These are phyloP conservation scores for Yarrowia sp. DNA, from an alignment of 805 yeast genomes.

Conservation along the genomic window DNA sequence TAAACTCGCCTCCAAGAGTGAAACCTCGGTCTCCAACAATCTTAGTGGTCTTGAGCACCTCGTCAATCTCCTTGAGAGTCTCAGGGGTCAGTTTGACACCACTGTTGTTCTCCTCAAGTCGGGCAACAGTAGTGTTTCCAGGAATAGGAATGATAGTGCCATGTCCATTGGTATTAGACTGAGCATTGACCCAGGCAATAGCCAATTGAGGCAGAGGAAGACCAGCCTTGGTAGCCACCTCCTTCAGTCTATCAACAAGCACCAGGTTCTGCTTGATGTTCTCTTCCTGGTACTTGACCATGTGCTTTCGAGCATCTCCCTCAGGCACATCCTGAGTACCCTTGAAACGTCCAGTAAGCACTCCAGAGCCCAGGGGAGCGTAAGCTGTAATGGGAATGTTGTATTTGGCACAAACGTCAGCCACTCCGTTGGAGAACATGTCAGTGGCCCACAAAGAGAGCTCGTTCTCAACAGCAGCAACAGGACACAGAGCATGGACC, in stretches of 20 bases:
- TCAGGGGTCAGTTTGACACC: constrained; percentile 48
- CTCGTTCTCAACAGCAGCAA: constrained; percentile 75
- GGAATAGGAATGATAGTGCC: constrained; percentile 77
- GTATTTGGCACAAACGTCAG: constrained; percentile 54
- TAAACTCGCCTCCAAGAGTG: constrained; percentile 3
- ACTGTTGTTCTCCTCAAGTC: constrained; percentile 61
- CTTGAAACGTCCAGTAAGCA: constrained; percentile 62
- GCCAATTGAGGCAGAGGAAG: constrained; percentile 66
- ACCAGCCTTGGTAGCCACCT: constrained; percentile 48
- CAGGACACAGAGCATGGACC: constrained; percentile 55
- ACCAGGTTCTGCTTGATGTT: constrained; percentile 53
- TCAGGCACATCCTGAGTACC: constrained; percentile 49
- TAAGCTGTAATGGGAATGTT: constrained; percentile 71
- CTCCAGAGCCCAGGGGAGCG: constrained; percentile 80
- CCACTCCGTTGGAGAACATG: constrained; percentile 59
- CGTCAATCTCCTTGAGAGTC: constrained; percentile 55
- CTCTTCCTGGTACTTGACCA: constrained; percentile 62
- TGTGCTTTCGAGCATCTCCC: constrained; percentile 52
- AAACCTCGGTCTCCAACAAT: constrained; percentile 54
- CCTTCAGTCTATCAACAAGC: constrained; percentile 50
- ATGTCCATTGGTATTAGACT: constrained; percentile 39
- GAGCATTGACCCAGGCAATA: constrained; percentile 60
- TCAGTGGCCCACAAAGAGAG: constrained; percentile 69
- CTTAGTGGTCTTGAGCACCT: constrained; percentile 44
- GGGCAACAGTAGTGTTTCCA: constrained; percentile 59